Evolutionary conservation across 2,329 filamentous ascomycete species (phyloP).

Genomic region (Epichloe amarillans): DNA sequence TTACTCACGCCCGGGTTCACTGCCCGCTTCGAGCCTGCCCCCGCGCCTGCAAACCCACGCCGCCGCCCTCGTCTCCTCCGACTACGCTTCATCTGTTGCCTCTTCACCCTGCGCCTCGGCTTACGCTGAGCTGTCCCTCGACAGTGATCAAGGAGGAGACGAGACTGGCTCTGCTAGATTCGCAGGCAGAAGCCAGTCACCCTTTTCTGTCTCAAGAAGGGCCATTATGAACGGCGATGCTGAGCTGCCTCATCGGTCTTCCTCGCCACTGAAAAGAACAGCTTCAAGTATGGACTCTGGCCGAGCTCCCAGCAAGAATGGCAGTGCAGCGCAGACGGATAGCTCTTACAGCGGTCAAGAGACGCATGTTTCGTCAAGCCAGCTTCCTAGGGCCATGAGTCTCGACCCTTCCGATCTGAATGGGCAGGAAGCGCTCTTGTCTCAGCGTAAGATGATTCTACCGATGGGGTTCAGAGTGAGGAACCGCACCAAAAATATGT

Average conservation of each 20-base stretch:
- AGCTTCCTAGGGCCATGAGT: constrained; percentile 27
- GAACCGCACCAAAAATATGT: background rate
- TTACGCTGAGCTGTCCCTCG: constrained; percentile 43
- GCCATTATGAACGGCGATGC: constrained; percentile 47
- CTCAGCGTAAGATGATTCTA: constrained; percentile 3
- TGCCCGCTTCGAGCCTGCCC: constrained; percentile 37
- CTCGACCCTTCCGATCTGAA: constrained; percentile 23
- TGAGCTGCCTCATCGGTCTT: constrained; percentile 45
- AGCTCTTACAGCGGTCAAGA: constrained; percentile 15
- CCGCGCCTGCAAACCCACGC: constrained; percentile 35
- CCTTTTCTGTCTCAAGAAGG: constrained; percentile 36
- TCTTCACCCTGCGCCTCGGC: constrained; percentile 43
- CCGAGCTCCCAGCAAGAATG: constrained; percentile 23
- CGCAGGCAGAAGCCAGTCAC: constrained; percentile 36
- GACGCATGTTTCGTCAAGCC: constrained; percentile 8
- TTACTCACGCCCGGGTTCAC: constrained; percentile 29
- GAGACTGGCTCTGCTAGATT: constrained; percentile 28
- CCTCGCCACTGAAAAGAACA: constrained; percentile 50
- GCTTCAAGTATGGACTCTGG: constrained; percentile 49
- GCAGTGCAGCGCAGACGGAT: constrained; percentile 32
- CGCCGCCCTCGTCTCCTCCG: constrained; percentile 28
- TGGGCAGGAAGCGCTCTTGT: constrained; percentile 1
- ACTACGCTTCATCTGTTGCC: constrained; percentile 41
- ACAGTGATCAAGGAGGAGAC: constrained; percentile 39
- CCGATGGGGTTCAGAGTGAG: background rate